Conservation (phyloP, 2,329 filamentous ascomycete genomes). For the Epicoccum nigrum region DNA sequence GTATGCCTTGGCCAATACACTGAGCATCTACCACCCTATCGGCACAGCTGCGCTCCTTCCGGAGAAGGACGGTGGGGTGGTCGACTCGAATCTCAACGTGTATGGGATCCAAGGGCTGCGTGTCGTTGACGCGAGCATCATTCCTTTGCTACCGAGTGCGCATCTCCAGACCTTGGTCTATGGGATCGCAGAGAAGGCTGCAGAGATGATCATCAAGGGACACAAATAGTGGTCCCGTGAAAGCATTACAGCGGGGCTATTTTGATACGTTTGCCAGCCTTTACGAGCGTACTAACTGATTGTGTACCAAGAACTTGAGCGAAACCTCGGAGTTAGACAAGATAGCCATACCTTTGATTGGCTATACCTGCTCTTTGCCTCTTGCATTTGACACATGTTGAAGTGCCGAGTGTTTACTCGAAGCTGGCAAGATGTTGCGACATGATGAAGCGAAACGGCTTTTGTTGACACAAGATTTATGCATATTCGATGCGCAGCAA, state of each 20-base stretch:
- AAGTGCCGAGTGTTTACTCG: too few relatives aligned
- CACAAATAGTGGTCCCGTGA: background rate
- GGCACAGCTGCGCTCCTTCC: constrained; percentile 45
- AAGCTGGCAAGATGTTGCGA: too few relatives aligned
- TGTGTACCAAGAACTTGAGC: too few relatives aligned
- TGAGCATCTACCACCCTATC: constrained; percentile 42
- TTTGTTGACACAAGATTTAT: too few relatives aligned
- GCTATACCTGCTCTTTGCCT: too few relatives aligned
- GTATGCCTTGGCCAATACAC: constrained; percentile 23
- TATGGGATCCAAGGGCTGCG: constrained; percentile 21
- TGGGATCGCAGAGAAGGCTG: constrained; percentile 37
- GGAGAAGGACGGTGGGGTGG: constrained; percentile 33
- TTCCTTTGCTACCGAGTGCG: constrained; percentile 33
- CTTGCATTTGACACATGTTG: too few relatives aligned
- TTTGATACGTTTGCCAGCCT: too few relatives aligned
- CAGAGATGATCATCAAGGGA: constrained; percentile 25
- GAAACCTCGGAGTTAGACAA: too few relatives aligned
- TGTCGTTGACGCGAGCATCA: constrained; percentile 40
- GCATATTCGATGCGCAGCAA: too few relatives aligned
- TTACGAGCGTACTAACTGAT: too few relatives aligned
- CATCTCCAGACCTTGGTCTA: constrained; percentile 39
- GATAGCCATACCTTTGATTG: too few relatives aligned
- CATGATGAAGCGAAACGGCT: too few relatives aligned
- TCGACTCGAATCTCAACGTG: constrained; percentile 23
- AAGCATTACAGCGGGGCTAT: background rate